Evolutionary conservation across 1,284 basidiomycete genomes (phyloP).

Genomic region (Melampsora abietis-canadensis): DNA sequence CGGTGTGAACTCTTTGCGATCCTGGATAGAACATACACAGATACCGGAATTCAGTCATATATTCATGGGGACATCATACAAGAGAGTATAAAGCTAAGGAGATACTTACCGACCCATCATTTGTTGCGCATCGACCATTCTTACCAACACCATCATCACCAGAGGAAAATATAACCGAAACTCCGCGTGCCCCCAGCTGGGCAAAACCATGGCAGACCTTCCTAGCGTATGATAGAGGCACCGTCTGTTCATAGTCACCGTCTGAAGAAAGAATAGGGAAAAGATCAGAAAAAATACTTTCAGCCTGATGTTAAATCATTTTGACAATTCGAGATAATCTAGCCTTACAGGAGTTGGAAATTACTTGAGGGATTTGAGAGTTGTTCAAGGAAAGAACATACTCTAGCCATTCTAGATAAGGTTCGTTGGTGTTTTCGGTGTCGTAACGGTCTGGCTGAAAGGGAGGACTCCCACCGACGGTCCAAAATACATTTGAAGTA

Average conservation of each 20-base stretch:
- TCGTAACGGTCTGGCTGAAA: conserved; percentile 20
- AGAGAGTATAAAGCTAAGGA: neutral
- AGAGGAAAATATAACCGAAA: conserved; percentile 55
- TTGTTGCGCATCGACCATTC: conserved; percentile 18
- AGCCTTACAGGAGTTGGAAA: conserved; percentile 32
- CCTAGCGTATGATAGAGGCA: conserved; percentile 44
- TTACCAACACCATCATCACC: conserved; percentile 49
- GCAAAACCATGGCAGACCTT: conserved; percentile 54
- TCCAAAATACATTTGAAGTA: conserved; percentile 27
- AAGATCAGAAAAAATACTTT: neutral
- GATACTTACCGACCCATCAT: conserved; percentile 16
- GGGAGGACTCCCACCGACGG: conserved; percentile 24
- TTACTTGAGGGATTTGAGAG: conserved; percentile 31
- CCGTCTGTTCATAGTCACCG: conserved; percentile 48
- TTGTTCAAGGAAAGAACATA: conserved; percentile 20
- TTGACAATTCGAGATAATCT: neutral
- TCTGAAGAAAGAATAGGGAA: neutral
- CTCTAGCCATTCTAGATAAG: conserved; percentile 31
- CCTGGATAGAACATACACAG: neutral
- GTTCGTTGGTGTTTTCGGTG: conserved; percentile 38
- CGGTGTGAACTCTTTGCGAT: neutral
- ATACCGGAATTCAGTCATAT: no score
- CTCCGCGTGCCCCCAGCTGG: conserved; percentile 54
- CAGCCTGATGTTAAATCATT: neutral
- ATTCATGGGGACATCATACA: no score